Conservation (phyloP, 192 early-diverging fungal genomes). For the Rhizophagus prolifer region DNA sequence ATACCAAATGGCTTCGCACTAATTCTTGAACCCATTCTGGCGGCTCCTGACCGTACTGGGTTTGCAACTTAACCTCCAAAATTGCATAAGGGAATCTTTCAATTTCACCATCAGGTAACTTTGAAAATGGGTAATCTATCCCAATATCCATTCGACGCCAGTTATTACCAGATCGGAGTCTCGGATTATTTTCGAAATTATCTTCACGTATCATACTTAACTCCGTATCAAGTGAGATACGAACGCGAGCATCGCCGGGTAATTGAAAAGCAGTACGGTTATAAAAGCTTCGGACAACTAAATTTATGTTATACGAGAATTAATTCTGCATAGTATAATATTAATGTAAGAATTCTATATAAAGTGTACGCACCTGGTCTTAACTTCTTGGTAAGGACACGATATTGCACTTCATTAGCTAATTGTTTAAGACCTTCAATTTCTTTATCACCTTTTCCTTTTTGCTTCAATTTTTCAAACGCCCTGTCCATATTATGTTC, state of each 20-base stretch:
- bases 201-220: constrained; percentile 97
- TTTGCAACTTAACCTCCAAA: constrained; percentile 97
- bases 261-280: constrained; percentile 99
- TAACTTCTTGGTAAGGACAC: constrained; percentile 70
- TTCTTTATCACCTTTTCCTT: constrained; percentile 83
- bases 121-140: constrained; percentile 86
- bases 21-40: constrained; percentile 94
- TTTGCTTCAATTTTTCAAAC: constrained; percentile 80
- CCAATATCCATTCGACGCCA: constrained; percentile 96
- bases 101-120: constrained; percentile 83
- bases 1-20: constrained; percentile 78
- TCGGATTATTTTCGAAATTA: constrained; percentile 63
- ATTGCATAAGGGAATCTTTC: constrained; percentile 95
- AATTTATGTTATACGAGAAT: neutral
- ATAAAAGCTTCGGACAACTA: constrained; percentile 91
- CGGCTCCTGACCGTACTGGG: constrained; percentile 83
- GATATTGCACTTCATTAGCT: constrained; percentile 72
- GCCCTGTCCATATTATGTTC: constrained; percentile 74
- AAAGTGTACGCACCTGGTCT: constrained; percentile 52
- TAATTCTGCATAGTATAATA: neutral
- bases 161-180: constrained; percentile 76
- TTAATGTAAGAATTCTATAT: no score
- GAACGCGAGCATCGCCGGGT: constrained; percentile 95
- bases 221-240: constrained; percentile 98
- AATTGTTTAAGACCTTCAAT: constrained; percentile 72